Evolutionary conservation across 2,329 filamentous ascomycete species (phyloP).

Genomic region (Phoma sp.): DNA sequence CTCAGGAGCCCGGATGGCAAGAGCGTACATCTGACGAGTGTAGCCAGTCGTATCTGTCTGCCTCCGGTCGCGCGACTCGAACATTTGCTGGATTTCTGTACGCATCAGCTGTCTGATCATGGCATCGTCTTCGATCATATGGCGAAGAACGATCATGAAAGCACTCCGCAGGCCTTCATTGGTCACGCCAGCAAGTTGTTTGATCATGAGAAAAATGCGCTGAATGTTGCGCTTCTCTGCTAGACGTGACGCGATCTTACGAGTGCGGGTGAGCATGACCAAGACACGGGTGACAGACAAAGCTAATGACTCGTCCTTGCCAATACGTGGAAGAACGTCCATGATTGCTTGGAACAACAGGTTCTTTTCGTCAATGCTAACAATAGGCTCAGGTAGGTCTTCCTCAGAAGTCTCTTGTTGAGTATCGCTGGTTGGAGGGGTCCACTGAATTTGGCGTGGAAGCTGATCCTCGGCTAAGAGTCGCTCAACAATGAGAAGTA

Average conservation of each 20-base stretch:
- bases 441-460: constrained; percentile 78
- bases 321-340: constrained; percentile 82
- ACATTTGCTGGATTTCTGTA: constrained; percentile 81
- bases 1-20: constrained; percentile 81
- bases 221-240: constrained; percentile 90
- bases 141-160: constrained; percentile 86
- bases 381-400: constrained; percentile 65
- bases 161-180: constrained; percentile 76
- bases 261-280: constrained; percentile 84
- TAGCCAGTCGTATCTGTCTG: constrained; percentile 74
- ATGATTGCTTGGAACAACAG: constrained; percentile 79
- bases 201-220: constrained; percentile 91
- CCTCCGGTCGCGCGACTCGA: constrained; percentile 63
- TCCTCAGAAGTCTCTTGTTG: constrained; percentile 63
- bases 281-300: constrained; percentile 83
- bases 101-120: constrained; percentile 91
- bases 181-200: constrained; percentile 82
- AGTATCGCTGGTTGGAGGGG: constrained; percentile 57
- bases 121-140: constrained; percentile 93
- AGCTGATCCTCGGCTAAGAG: constrained; percentile 89
- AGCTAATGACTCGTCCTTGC: constrained; percentile 85
- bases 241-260: constrained; percentile 75
- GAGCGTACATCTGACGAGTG: constrained; percentile 77
- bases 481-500: constrained; percentile 88
- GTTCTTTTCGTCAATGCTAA: constrained; percentile 71